Evolutionary conservation across 495 filamentous ascomycete species (phyloP), one percentile per base, ranked within the genome.

Genomic region (Penicillium cataractarum): DNA sequence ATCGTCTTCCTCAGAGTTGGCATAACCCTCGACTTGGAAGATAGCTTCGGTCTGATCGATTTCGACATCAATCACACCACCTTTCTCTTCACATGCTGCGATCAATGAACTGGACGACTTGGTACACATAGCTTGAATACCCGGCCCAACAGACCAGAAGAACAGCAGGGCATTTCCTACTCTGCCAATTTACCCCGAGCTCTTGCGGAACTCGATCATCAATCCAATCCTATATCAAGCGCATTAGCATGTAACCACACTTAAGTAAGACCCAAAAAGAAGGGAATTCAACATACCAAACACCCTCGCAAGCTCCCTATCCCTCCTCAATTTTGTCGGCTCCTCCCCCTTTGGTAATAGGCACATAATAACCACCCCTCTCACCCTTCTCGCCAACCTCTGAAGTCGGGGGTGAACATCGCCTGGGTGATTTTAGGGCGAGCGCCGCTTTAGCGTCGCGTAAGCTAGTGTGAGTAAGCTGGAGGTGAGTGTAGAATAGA

Each of bases 311-410:
- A 78, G 58, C 19, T 66, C 55, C 62, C 52, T 49, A 58, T 80
- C 67, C 37, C 67, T 52, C 19, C 65, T 63, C 40, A 66, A 46
- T 15, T 27, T n/a, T 44, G 65, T 74, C n/a, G 65, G 63, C 21
- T 63, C 57, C 27, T 53, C 63, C 40, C 53, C 33, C 24, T 50
- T 67, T 13, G n/a, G 74, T 75, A 26, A 78, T 70, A 13, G 77
- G 77, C 29, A 76, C 64, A 52, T 75, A 79, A 51, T 77, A 79
- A 33, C 61, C 59, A 9, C 74, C 76, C 15, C 68, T 68, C 29
- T 60, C 10, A 17, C 71, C 50, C 17, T 53, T 46, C 17, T 55
- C 39, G 17, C 55, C 56, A 1, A 72, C 58, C 26, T 67, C 65
- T 2, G 42, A 53, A 57, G n/a, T n/a, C n/a, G n/a, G n/a, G n/a